A percentile compares a stretch with the other conserved stretches of the same genome.
These are phyloP conservation scores for Phytopythium ostracodes DNA, from an alignment of 352 stramenopile species.

Conservation along the genomic window DNA sequence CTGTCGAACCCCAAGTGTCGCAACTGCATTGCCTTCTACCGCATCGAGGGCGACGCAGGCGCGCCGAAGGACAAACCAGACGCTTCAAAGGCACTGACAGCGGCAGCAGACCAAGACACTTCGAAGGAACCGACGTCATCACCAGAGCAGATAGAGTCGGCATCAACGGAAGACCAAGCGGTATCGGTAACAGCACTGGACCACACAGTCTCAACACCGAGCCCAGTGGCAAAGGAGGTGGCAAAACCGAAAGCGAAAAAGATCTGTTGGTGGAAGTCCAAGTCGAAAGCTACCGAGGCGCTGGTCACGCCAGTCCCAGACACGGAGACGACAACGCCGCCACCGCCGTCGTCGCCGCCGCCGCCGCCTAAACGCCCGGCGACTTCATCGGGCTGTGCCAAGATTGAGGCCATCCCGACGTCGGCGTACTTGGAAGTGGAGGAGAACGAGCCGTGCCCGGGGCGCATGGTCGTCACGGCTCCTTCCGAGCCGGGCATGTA, in stretches of 20 bases:
- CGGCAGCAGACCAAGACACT: background rate
- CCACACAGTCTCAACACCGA: background rate
- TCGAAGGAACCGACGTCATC: background rate
- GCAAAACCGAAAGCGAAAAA: background rate
- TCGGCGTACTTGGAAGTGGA: slow-evolving; percentile 43
- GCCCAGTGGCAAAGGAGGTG: background rate
- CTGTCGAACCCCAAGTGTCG: slow-evolving; percentile 40
- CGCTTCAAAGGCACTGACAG: background rate
- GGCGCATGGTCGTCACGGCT: slow-evolving; percentile 39
- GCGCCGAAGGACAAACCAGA: background rate
- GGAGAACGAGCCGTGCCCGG: slow-evolving; percentile 30
- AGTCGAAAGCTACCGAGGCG: background rate
- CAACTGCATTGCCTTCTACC: slow-evolving; percentile 61
- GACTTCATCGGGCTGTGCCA: slow-evolving; percentile 13
- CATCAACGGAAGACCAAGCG: no score
- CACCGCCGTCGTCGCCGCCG: background rate
- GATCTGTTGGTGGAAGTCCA: background rate
- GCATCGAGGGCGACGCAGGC: slow-evolving; percentile 19
- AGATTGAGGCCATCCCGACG: slow-evolving; percentile 49
- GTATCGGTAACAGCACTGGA: background rate
- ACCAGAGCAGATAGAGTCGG: background rate
- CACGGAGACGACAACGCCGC: background rate
- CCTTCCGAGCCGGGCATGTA: slow-evolving; percentile 50
- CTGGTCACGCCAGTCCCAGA: background rate
- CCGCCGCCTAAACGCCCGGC: no score